Conservation (phyloP, 768 basidiomycete species). For the Suillus plorans region DNA sequence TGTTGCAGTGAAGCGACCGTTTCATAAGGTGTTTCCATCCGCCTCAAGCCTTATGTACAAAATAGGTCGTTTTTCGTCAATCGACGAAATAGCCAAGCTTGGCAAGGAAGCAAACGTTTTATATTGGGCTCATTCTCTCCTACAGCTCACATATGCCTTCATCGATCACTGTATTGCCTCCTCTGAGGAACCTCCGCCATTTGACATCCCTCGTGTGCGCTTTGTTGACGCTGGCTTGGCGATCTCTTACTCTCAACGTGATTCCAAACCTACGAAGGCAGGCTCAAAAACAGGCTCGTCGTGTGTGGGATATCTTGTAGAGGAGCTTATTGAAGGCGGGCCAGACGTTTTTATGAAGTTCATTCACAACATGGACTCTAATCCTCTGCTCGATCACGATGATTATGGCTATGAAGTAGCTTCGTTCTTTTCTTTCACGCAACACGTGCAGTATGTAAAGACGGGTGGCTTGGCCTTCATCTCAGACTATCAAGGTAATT, state of each 20-base stretch:
- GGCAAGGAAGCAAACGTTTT: slow-evolving; percentile 11
- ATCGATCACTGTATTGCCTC: slow-evolving; percentile 2
- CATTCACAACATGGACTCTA: slow-evolving; percentile 8
- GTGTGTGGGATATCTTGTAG: slow-evolving; percentile 6
- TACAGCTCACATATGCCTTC: slow-evolving; percentile 10
- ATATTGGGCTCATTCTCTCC: slow-evolving; percentile 11
- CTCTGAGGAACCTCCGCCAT: background rate
- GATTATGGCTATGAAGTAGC: background rate
- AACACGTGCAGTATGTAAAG: slow-evolving; percentile 11
- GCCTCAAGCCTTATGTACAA: background rate
- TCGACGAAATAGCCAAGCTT: slow-evolving; percentile 5
- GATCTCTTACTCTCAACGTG: background rate
- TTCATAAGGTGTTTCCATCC: background rate
- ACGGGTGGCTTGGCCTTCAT: slow-evolving; percentile 3
- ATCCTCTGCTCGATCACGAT: background rate
- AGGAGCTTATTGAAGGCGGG: slow-evolving; percentile 7
- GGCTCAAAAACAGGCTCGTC: background rate
- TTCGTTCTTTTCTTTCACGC: slow-evolving; percentile 9
- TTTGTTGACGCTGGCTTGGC: slow-evolving; percentile 12
- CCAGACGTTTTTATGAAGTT: slow-evolving; percentile 3
- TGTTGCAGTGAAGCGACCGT: slow-evolving; percentile 3
- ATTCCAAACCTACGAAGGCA: background rate
- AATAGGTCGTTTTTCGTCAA: background rate
- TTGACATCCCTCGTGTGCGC: slow-evolving; percentile 7
- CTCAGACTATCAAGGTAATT: slow-evolving; percentile 13